Base-by-base conservation (phyloP, 2,329 filamentous ascomycete genomes). In the Cercospora janseana region DNA sequence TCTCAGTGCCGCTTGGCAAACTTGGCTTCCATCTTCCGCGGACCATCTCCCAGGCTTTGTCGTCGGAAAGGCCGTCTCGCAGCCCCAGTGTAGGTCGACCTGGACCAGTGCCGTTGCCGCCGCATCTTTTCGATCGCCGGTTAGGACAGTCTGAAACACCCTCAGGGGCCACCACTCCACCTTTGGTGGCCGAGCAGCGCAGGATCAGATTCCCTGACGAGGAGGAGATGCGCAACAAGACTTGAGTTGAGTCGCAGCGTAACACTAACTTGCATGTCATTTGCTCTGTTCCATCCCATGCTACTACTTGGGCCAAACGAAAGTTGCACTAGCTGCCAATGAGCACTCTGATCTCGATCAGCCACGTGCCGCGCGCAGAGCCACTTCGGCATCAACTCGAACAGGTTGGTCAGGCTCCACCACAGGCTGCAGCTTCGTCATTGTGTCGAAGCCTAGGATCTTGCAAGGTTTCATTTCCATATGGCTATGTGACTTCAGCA, bases 1-100 rank as follows among this genome's bases (percentile, higher is more conserved):
- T 95, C 1, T 89, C 83, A 42, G 88, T 95, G 10, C 89, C 90
- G 0, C 67, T 93, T 3, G 84, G 81, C 0, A 88, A 87, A 63
- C 69, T 88, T 46, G 73, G 75, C 1, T 66, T 75, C 58, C 80
- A 83, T 52, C 73, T 87, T 0, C 85, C 85, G 0, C 72, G 81
- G 20, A 86, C 82, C 0, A 66, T 88, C 15, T 83, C 81, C 4
- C 71, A 71, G 23, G 76, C 73, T 20, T 56, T 74, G n/a, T 79
- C 73, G 45, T 72, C 67, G 4, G 70, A 67, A 21, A 56, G 66
- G 9, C 60, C 58, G n/a, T 63, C 63, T 6, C 51, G 48, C 1
- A 63, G 49, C 5, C 55, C 48, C 9, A 63, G 58, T 15, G 41
- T 46, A 20, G 35, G 46, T 15, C 45, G 53, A 20, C 35, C 44